phyloP scores from a whole-genome alignment of 2,329 filamentous ascomycete genomes.

The Colletotrichum aenigma region DNA sequence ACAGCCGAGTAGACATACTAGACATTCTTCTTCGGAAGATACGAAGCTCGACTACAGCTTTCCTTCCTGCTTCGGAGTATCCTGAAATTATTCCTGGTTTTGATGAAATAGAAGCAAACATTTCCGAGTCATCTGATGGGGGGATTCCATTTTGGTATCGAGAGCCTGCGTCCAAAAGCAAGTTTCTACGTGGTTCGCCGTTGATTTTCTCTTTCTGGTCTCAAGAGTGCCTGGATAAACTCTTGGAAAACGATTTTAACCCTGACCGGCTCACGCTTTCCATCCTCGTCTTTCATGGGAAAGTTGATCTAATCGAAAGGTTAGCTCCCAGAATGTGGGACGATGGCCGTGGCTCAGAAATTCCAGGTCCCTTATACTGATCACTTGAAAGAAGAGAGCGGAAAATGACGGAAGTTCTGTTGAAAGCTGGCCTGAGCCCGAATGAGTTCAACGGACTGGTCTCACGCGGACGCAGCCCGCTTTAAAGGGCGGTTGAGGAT shows the following conservation, averaged over 20 bases:
- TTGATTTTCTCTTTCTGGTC: not conserved
- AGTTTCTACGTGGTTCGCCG: not conserved
- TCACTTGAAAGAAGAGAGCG: no score
- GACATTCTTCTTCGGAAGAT: fast-evolving
- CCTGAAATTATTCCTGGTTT: no score
- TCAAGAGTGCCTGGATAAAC: not conserved
- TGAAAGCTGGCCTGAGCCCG: fast-evolving
- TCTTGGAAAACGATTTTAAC: fast-evolving
- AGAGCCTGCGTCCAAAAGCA: not conserved
- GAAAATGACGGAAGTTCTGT: no score
- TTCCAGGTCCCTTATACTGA: no score
- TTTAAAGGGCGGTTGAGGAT: not conserved
- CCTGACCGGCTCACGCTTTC: not conserved
- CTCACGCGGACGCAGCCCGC: fast-evolving
- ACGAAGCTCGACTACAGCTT: fast-evolving
- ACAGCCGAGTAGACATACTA: fast-evolving
- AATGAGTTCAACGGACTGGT: fast-evolving
- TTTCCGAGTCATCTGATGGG: not conserved
- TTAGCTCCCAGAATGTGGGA: no score
- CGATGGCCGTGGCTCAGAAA: no score
- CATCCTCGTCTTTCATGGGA: fast-evolving
- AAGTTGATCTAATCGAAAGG: no score
- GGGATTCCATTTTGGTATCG: not conserved
- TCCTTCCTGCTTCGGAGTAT: no score
- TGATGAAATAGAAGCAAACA: no score